A percentile compares a stretch with the other conserved stretches of the same genome.
Conservation (phyloP, 352 stramenopile species). For the Globisporangium ultimum region DNA sequence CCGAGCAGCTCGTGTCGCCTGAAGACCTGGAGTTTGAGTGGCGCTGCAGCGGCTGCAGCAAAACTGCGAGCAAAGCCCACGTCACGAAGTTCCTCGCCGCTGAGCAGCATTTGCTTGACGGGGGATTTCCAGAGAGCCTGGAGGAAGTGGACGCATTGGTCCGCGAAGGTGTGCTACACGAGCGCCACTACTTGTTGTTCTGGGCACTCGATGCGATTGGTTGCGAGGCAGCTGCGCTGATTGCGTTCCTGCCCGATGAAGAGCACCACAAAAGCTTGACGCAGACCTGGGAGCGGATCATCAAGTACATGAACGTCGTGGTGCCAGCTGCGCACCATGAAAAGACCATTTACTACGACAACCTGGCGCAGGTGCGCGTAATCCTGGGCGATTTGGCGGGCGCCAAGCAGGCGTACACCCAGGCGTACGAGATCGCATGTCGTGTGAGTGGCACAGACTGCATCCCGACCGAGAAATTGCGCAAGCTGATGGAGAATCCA, state of each 20-base stretch:
- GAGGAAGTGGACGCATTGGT: slow-evolving; percentile 53
- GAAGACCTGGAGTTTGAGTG: slow-evolving; percentile 53
- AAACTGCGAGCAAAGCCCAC: slow-evolving; percentile 28
- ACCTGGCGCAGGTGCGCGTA: slow-evolving; percentile 70
- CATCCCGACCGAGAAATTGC: slow-evolving; percentile 58
- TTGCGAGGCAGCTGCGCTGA: slow-evolving; percentile 44
- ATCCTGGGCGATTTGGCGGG: slow-evolving; percentile 49
- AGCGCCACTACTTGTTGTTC: slow-evolving; percentile 73
- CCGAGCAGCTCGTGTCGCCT: slow-evolving; percentile 19
- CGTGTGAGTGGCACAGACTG: slow-evolving; percentile 59
- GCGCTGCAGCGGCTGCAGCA: slow-evolving; percentile 46
- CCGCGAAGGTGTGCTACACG: slow-evolving; percentile 43
- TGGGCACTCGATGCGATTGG: slow-evolving; percentile 71
- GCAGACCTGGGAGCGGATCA: slow-evolving; percentile 64
- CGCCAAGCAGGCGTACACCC: slow-evolving; percentile 46
- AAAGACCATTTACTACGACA: slow-evolving; percentile 87
- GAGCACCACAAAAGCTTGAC: slow-evolving; percentile 33
- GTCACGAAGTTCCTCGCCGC: slow-evolving; percentile 30
- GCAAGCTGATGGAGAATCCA: slow-evolving; percentile 57
- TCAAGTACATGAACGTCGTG: slow-evolving; percentile 67
- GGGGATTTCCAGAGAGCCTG: slow-evolving; percentile 59
- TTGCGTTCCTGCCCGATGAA: slow-evolving; percentile 29
- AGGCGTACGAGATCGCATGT: slow-evolving; percentile 56
- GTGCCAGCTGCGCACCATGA: slow-evolving; percentile 66
- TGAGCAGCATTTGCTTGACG: slow-evolving; percentile 54